Conservation (phyloP, 108 stramenopile genomes). For the Cyclostephanos tholiformis region DNA sequence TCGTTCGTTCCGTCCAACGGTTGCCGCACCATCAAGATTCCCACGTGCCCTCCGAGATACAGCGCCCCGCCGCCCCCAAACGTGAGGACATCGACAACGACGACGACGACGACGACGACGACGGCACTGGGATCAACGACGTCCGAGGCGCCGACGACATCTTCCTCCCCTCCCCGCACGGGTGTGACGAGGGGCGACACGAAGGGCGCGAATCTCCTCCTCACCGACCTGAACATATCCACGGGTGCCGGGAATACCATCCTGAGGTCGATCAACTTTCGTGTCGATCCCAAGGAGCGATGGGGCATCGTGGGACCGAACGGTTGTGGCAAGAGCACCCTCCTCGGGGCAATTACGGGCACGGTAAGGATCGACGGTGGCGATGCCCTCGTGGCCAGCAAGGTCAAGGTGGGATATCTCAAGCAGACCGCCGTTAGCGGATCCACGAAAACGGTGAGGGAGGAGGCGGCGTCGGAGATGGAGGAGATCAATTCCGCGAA, state of each 20-base stretch:
- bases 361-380: slow-evolving; percentile 65
- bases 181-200: slow-evolving; percentile 68
- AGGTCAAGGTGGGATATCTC: slow-evolving; percentile 77
- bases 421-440: slow-evolving; percentile 89
- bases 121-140: slow-evolving; percentile 9
- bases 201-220: slow-evolving; percentile 71
- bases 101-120: background rate
- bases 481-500: slow-evolving; percentile 61
- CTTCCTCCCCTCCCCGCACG: background rate
- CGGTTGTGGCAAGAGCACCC: slow-evolving; percentile 34
- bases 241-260: slow-evolving; percentile 62
- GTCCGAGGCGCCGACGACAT: slow-evolving; percentile 8
- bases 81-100: no score
- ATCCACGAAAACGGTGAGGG: slow-evolving; percentile 78
- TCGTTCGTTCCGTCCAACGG: background rate
- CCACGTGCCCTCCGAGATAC: background rate
- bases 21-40: background rate
- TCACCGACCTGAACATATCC: slow-evolving; percentile 69
- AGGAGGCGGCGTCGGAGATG: slow-evolving; percentile 92
- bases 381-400: slow-evolving; percentile 56
- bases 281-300: slow-evolving; percentile 74
- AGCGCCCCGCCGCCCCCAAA: background rate
- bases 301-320: slow-evolving; percentile 74
- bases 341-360: slow-evolving; percentile 69
- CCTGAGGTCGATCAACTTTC: slow-evolving; percentile 64